Conservation (phyloP, 106 monocot genomes). For the Iris macrosiphon region DNA sequence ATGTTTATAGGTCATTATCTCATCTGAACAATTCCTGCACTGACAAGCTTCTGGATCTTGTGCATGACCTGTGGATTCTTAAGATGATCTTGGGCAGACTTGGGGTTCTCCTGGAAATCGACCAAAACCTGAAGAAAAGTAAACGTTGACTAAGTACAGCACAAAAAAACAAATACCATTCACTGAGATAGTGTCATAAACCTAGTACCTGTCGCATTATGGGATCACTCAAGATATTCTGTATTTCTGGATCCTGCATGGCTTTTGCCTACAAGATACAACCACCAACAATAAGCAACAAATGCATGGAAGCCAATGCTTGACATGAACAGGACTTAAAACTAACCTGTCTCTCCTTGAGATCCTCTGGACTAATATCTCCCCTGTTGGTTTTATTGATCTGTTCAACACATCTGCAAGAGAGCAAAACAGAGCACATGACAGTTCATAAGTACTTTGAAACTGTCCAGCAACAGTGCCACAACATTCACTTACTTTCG, state of each 20-base stretch:
- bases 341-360: conserved; percentile 82
- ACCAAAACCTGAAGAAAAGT: conserved; percentile 56
- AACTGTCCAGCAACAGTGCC: too few species aligned
- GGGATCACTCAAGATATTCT: conserved; percentile 67
- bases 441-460: too few species aligned
- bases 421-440: too few species aligned
- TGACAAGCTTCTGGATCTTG: conserved; percentile 73
- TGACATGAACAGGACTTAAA: not conserved
- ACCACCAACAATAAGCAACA: not conserved
- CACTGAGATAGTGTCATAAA: too few species aligned
- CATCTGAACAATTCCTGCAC: conserved; percentile 87
- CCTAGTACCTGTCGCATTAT: conserved; percentile 76
- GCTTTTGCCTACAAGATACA: conserved; percentile 40
- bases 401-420: conserved; percentile 73
- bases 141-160: too few species aligned
- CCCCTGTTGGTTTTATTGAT: conserved; percentile 83
- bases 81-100: conserved; percentile 54
- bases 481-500: conserved; percentile 62
- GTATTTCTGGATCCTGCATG: conserved; percentile 86
- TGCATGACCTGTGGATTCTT: conserved; percentile 77
- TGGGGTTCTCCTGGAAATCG: conserved; percentile 73
- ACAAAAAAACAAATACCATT: too few species aligned
- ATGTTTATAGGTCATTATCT: too few species aligned
- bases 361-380: conserved; percentile 71
- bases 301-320: too few species aligned